Evolutionary conservation across 139 green algal species (phyloP), one percentile per base, ranked within the genome.

Genomic region (Dunaliella sp.): DNA sequence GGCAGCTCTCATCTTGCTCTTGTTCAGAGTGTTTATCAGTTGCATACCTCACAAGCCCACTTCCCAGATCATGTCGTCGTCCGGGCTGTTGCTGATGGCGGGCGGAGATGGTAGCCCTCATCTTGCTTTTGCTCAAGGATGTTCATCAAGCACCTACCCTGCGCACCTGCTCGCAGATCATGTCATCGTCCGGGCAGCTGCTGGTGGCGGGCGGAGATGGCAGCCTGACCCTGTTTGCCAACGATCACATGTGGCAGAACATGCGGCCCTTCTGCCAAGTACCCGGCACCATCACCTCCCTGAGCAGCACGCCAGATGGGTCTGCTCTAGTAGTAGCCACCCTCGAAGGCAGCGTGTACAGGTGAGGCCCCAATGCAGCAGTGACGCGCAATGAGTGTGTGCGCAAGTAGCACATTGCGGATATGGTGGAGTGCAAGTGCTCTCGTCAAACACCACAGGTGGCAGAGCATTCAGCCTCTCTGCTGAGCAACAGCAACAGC

Each of bases 181-280:
- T 86, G 12, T 72, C 83, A 1, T 74, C 83, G 3, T 79, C 83
- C 24, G 85, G 86, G 34, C 57, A n/a, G 35, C 74, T 92, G 38
- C 74, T 92, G 48, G 88, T 91, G 1, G 91, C 83, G n/a, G 88
- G 84, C 3, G 81, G 78, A 7, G 89, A 92, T 38, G 91, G 89
- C 48, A 79, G 83, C 36, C 30, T 94, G 36, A 86, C 73, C 25
- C 28, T 86, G 1, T 89, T 92, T 36, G 58, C 58, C 72, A 85
- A 82, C 25, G 81, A 80, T 36, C 79, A 89, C 79, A 86, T 75
- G 80, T 92, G 87, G 86, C 83, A 85, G 28, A 87, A 92, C 65
- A 89, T 91, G 58, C 79, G 77, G 2, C 88, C 91, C 31, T 87
- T 92, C n/a, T 86, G 86, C 0, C 57, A 26, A 1, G 83, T 93